These are phyloP conservation scores for Terana coerulea DNA, from an alignment of 768 basidiomycete species.

Conservation along the genomic window DNA sequence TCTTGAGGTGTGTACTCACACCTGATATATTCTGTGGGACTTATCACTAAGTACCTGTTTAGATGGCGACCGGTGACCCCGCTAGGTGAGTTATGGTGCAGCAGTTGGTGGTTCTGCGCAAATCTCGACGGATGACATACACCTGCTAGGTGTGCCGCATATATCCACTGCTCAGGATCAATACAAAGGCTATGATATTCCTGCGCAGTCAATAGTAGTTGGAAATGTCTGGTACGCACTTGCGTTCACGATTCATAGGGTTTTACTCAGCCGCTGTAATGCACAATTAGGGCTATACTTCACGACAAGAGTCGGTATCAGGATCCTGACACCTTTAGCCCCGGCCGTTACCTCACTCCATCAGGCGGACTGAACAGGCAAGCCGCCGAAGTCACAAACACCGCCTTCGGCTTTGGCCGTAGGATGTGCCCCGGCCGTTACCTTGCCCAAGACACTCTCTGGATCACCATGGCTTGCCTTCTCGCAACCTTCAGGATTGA, in stretches of 20 bases:
- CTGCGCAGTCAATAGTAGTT: constrained; percentile 25
- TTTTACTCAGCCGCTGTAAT: too few relatives aligned
- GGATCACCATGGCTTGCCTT: constrained; percentile 15
- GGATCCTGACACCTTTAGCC: constrained; percentile 25
- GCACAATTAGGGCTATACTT: constrained; percentile 37
- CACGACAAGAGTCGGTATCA: constrained; percentile 34
- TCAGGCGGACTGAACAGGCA: constrained; percentile 5
- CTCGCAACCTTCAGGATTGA: constrained; percentile 19
- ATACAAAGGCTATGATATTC: constrained; percentile 27
- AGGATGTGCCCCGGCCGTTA: constrained; percentile 20
- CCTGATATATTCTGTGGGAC: not conserved
- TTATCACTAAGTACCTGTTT: constrained; percentile 16
- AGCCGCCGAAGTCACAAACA: not conserved
- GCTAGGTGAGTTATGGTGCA: constrained; percentile 20
- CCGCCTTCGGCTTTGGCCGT: constrained; percentile 16
- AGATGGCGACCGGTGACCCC: constrained; percentile 1
- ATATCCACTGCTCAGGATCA: constrained; percentile 23
- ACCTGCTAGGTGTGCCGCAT: constrained; percentile 39
- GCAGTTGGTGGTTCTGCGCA: constrained; percentile 25
- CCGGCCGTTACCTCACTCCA: constrained; percentile 10
- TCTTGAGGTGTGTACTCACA: constrained; percentile 16
- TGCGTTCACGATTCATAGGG: too few relatives aligned
- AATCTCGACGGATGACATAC: constrained; percentile 61
- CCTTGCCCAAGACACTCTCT: constrained; percentile 19
- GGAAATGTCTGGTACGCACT: constrained; percentile 28